phyloP scores from a whole-genome alignment of 805 yeast species.

The Martiniozyma abietophila region DNA sequence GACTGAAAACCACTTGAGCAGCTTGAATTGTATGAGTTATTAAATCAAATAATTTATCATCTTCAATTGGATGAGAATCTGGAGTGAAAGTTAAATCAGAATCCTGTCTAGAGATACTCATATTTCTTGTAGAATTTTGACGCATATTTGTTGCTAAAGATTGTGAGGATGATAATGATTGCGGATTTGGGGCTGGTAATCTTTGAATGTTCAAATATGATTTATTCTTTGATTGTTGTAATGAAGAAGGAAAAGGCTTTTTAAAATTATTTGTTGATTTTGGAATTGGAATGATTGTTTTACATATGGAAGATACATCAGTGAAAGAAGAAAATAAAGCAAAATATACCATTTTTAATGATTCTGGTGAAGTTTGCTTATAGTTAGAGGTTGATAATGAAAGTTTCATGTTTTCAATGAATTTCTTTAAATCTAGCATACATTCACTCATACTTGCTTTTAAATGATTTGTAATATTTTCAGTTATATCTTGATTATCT shows the following conservation, averaged over 20 bases:
- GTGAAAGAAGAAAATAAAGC: constrained; percentile 22
- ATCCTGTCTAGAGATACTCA: constrained; percentile 19
- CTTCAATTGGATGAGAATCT: constrained; percentile 15
- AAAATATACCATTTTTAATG: constrained; percentile 21
- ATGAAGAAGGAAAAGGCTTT: not conserved
- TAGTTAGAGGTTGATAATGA: constrained; percentile 6
- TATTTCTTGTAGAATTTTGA: constrained; percentile 18
- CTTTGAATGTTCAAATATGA: constrained; percentile 3
- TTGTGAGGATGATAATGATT: constrained; percentile 1
- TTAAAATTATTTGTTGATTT: not conserved
- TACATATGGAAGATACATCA: constrained; percentile 20
- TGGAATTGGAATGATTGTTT: constrained; percentile 18
- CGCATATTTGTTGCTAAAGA: constrained; percentile 8
- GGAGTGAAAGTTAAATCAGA: constrained; percentile 18
- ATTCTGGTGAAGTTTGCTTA: constrained; percentile 7
- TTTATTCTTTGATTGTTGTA: constrained; percentile 5
- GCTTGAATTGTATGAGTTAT: constrained; percentile 29
- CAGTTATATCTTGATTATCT: constrained; percentile 10
- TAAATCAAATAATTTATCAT: constrained; percentile 23
- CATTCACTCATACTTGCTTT: constrained; percentile 14
- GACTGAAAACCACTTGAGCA: constrained; percentile 72
- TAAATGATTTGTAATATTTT: constrained; percentile 13
- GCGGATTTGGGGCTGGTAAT: constrained; percentile 11
- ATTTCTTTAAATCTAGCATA: constrained; percentile 17
- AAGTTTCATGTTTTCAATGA: constrained; percentile 14